Evolutionary conservation across 108 stramenopile genomes (phyloP).

Genomic region (Cylindrotheca fusiformis): DNA sequence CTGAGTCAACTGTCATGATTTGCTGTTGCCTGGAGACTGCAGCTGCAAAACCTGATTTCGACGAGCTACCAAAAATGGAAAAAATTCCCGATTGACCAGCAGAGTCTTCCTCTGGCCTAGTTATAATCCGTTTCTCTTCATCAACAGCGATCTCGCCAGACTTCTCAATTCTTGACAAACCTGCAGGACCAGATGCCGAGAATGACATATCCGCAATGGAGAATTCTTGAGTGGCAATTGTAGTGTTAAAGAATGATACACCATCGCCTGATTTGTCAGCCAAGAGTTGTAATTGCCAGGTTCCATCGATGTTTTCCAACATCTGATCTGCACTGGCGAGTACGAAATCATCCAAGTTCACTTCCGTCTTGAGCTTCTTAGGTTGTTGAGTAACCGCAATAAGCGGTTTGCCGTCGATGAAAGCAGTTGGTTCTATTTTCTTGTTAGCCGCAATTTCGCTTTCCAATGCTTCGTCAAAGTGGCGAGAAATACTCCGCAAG

Average conservation of each 20-base stretch:
- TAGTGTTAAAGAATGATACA: slow-evolving; percentile 78
- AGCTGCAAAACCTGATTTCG: slow-evolving; percentile 29
- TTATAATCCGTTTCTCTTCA: slow-evolving; percentile 44
- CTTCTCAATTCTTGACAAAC: slow-evolving; percentile 43
- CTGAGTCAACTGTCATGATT: slow-evolving; percentile 74
- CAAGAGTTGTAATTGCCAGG: slow-evolving; percentile 79
- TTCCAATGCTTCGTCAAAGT: slow-evolving; percentile 63
- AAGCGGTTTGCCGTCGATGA: slow-evolving; percentile 54
- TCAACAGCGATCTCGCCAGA: slow-evolving; percentile 54
- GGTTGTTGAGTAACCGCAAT: slow-evolving; percentile 23
- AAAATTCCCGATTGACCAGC: slow-evolving; percentile 41
- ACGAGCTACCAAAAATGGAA: slow-evolving; percentile 35
- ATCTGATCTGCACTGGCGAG: slow-evolving; percentile 59
- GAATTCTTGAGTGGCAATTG: slow-evolving; percentile 58
- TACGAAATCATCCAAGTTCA: slow-evolving; percentile 56
- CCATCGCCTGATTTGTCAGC: slow-evolving; percentile 82
- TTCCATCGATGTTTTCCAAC: slow-evolving; percentile 59
- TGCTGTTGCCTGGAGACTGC: slow-evolving; percentile 61
- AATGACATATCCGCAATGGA: slow-evolving; percentile 51
- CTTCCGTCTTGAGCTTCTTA: slow-evolving; percentile 15
- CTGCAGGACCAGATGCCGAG: slow-evolving; percentile 37
- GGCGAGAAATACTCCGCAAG: slow-evolving; percentile 58
- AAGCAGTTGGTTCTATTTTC: slow-evolving; percentile 41
- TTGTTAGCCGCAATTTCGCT: slow-evolving; percentile 27
- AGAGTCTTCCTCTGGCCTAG: slow-evolving; percentile 28